Percentiles rank a stretch among this genome's conserved stretches.
Evolutionary conservation across 345 rosid species (phyloP).

Genomic region (Noccaea caerulescens): DNA sequence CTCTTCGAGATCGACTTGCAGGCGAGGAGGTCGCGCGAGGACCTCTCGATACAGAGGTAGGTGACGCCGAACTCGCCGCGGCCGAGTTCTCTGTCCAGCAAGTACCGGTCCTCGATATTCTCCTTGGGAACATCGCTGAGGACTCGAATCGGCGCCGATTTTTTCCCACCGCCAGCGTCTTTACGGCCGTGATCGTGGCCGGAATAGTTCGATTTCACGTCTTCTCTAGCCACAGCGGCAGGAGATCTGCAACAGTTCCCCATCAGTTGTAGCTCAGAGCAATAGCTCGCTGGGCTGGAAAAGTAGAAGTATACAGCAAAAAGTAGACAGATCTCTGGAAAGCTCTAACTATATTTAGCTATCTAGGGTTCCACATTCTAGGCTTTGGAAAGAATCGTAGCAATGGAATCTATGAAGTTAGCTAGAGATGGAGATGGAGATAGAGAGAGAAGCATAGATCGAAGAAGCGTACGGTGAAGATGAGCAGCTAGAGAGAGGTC

Average conservation of each 20-base stretch:
- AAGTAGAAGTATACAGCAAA: slow-evolving; percentile 16
- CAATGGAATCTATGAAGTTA: slow-evolving; percentile 35
- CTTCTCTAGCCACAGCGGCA: slow-evolving; percentile 95
- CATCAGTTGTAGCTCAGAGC: slow-evolving; percentile 49
- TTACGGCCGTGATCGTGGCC: slow-evolving; percentile 73
- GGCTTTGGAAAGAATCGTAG: slow-evolving; percentile 16
- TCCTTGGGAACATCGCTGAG: slow-evolving; percentile 77
- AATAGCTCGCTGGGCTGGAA: slow-evolving; percentile 23
- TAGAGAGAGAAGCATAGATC: slow-evolving; percentile 39
- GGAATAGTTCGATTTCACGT: slow-evolving; percentile 82
- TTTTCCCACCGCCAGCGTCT: slow-evolving; percentile 57
- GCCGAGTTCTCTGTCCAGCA: slow-evolving; percentile 94
- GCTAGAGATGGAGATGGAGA: slow-evolving; percentile 20
- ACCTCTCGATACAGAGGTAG: slow-evolving; percentile 87
- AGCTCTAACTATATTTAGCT: slow-evolving; percentile 37
- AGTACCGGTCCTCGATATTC: slow-evolving; percentile 86
- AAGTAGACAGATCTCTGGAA: slow-evolving; percentile 40
- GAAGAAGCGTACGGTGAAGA: slow-evolving; percentile 47
- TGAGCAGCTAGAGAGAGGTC: slow-evolving; percentile 26
- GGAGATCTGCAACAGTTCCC: slow-evolving; percentile 99
- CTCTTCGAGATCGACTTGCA: slow-evolving; percentile 97
- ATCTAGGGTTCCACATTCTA: slow-evolving; percentile 60
- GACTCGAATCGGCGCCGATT: slow-evolving; percentile 71
- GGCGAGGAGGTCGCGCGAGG: slow-evolving; percentile 78
- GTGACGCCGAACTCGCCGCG: slow-evolving; percentile 99